Percentiles rank a stretch among this genome's conserved stretches.
Conservation (phyloP, 1,284 basidiomycete species). For the Trichosporon inkin region DNA sequence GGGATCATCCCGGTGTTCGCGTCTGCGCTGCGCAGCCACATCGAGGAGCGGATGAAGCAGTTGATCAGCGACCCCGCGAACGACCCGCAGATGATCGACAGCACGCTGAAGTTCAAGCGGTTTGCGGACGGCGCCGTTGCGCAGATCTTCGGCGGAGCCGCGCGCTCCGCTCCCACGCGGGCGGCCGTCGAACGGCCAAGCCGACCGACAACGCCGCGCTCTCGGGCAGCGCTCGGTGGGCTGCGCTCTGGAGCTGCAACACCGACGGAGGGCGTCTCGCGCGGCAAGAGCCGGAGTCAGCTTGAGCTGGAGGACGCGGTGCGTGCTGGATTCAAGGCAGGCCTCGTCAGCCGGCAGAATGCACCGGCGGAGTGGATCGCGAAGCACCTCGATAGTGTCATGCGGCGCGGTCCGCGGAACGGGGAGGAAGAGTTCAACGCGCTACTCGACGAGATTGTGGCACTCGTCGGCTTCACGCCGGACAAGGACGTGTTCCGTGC, state of each 20-base stretch:
- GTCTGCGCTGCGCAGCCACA: slow-evolving; percentile 61
- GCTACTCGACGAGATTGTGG: slow-evolving; percentile 70
- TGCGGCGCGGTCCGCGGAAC: slow-evolving; percentile 58
- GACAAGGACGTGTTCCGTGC: slow-evolving; percentile 92
- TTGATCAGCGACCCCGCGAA: slow-evolving; percentile 57
- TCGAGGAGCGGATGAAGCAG: slow-evolving; percentile 38
- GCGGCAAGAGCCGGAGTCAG: slow-evolving; percentile 13
- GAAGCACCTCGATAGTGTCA: slow-evolving; percentile 85
- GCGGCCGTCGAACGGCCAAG: neutral
- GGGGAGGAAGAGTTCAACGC: slow-evolving; percentile 62
- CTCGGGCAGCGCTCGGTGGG: no score
- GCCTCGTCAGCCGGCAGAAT: slow-evolving; percentile 74
- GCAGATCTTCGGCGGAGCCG: slow-evolving; percentile 51
- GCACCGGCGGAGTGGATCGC: slow-evolving; percentile 95
- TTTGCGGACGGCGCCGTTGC: slow-evolving; percentile 59
- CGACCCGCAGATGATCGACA: slow-evolving; percentile 65
- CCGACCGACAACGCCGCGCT: neutral
- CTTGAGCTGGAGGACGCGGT: slow-evolving; percentile 49
- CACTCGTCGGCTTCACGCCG: slow-evolving; percentile 74
- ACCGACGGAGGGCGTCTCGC: neutral
- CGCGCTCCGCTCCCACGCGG: neutral
- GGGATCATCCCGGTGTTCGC: slow-evolving; percentile 58
- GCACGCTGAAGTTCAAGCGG: slow-evolving; percentile 66
- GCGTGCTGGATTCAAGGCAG: slow-evolving; percentile 69
- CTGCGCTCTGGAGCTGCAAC: neutral